These are phyloP conservation scores for Musa beccarii DNA, from an alignment of 176 grass and related monocot genomes.

Conservation along the genomic window DNA sequence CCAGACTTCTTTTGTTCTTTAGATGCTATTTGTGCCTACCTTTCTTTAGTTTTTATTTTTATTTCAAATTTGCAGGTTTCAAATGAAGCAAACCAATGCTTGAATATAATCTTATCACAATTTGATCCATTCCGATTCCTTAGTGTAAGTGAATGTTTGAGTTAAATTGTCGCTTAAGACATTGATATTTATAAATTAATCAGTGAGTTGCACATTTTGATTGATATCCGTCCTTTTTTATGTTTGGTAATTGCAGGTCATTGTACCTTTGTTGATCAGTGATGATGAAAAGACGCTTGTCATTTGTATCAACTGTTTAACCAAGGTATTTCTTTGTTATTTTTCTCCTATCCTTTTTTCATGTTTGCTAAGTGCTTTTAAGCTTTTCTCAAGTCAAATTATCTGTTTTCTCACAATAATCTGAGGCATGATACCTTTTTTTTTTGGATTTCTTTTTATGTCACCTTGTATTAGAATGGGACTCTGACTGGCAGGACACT, in stretches of 20 bases:
- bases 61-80: slow-evolving; percentile 65
- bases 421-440: too few species aligned
- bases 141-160: slow-evolving; percentile 36
- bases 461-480: too few species aligned
- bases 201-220: neutral
- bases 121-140: slow-evolving; percentile 89
- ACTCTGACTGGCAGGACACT: too few species aligned
- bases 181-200: neutral
- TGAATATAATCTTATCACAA: slow-evolving; percentile 62
- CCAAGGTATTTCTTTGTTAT: slow-evolving; percentile 52
- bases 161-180: neutral
- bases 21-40: neutral
- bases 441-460: too few species aligned
- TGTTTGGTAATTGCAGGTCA: slow-evolving; percentile 34
- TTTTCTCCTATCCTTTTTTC: too few species aligned
- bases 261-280: slow-evolving; percentile 79
- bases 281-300: slow-evolving; percentile 96
- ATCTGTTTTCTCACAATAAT: too few species aligned
- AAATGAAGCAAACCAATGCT: slow-evolving; percentile 76
- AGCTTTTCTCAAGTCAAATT: too few species aligned
- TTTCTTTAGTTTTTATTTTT: slow-evolving; percentile 16
- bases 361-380: too few species aligned
- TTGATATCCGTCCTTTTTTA: neutral
- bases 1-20: slow-evolving; percentile 2
- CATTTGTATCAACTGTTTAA: slow-evolving; percentile 95